phyloP scores from a whole-genome alignment of 129 eudicot species.

The sunflower (Helianthus annuus) region HanXRQr2.0-SUNRISE NC_035436.2:146236219-146236718 shows the following conservation, averaged over 20 bases:
- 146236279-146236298: conserved; percentile 73
- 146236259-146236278: conserved; percentile 52
- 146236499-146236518: conserved; percentile 23
- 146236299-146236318: conserved; percentile 89
- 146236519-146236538: conserved; percentile 17
- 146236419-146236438: conserved; percentile 80
- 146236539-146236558: conserved; percentile 65
- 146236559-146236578: conserved; percentile 59
- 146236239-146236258: conserved; percentile 50
- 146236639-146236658: conserved; percentile 17
- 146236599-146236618: conserved; percentile 16
- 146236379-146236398: conserved; percentile 94
- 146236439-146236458: conserved; percentile 73
- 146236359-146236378: conserved; percentile 73
- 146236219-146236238: not conserved
- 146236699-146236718: conserved; percentile 1
- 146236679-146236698: conserved; percentile 11
- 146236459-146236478: conserved; percentile 38
- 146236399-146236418: conserved; percentile 68
- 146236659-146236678: conserved; percentile 22
- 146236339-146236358: conserved; percentile 75
- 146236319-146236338: conserved; percentile 85
- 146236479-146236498: conserved; percentile 4
- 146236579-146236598: conserved; percentile 59
- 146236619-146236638: conserved; percentile 21